Conservation (phyloP, 352 stramenopile genomes). For the Pythium guiyangense region DNA sequence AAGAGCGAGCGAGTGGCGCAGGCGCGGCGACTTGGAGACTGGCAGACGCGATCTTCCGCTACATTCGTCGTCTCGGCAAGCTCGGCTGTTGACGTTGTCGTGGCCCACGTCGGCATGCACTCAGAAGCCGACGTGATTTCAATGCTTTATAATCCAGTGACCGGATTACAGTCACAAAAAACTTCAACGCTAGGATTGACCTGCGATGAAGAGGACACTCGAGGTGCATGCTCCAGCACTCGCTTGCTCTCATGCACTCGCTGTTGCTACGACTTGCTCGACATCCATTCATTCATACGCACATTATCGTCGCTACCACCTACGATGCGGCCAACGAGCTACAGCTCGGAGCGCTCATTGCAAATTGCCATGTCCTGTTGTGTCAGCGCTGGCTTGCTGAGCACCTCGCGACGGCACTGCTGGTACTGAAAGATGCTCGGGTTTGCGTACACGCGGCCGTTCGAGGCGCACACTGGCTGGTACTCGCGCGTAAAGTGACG, state of each 20-base stretch:
- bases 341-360: slow-evolving; percentile 22
- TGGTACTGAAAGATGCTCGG: slow-evolving; percentile 51
- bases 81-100: neutral
- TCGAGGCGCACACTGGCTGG: slow-evolving; percentile 45
- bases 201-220: too few species aligned
- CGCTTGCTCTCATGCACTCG: too few species aligned
- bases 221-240: too few species aligned
- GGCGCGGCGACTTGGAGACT: slow-evolving; percentile 8
- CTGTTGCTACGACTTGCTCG: too few species aligned
- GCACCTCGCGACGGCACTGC: slow-evolving; percentile 36
- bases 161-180: neutral
- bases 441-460: slow-evolving; percentile 53
- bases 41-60: neutral
- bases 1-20: neutral
- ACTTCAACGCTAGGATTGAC: neutral
- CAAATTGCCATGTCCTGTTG: slow-evolving; percentile 39
- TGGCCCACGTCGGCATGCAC: neutral
- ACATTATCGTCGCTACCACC: neutral
- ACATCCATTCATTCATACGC: neutral
- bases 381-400: slow-evolving; percentile 24
- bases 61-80: neutral
- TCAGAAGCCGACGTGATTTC: neutral
- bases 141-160: neutral
- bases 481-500: slow-evolving; percentile 42
- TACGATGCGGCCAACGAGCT: neutral